Conservation (phyloP, 768 basidiomycete genomes). For the Leccinum uliginosum region DNA sequence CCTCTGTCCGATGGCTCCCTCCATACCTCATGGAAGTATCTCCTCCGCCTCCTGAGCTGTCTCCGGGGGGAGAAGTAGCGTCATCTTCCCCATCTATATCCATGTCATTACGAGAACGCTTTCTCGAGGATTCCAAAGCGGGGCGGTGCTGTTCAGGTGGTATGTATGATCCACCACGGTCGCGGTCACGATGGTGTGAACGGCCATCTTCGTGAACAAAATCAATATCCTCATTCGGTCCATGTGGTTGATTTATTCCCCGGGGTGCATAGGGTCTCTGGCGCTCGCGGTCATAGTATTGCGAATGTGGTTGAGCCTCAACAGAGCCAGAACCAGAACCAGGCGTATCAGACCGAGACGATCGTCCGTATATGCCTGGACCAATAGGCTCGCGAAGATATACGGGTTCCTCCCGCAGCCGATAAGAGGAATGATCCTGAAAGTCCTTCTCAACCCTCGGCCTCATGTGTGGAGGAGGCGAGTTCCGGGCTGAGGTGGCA, state of each 20-base stretch:
- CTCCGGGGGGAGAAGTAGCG: slow-evolving; percentile 31
- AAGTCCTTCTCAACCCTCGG: slow-evolving; percentile 33
- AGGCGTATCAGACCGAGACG: slow-evolving; percentile 56
- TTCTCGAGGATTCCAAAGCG: slow-evolving; percentile 45
- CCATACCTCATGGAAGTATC: slow-evolving; percentile 32
- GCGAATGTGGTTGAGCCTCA: slow-evolving; percentile 45
- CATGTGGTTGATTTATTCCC: slow-evolving; percentile 39
- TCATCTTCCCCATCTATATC: slow-evolving; percentile 56
- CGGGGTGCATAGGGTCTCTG: slow-evolving; percentile 49
- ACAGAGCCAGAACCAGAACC: slow-evolving; percentile 49
- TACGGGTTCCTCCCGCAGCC: slow-evolving; percentile 25
- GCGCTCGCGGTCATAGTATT: slow-evolving; percentile 49
- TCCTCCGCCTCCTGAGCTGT: slow-evolving; percentile 26
- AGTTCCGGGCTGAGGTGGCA: slow-evolving; percentile 33
- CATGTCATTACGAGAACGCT: slow-evolving; percentile 60
- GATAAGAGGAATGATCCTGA: slow-evolving; percentile 28
- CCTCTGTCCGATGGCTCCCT: slow-evolving; percentile 38
- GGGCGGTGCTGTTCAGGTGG: slow-evolving; percentile 36
- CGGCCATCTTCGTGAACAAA: slow-evolving; percentile 53
- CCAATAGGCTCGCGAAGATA: slow-evolving; percentile 32
- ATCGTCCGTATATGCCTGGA: slow-evolving; percentile 27
- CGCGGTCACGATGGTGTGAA: slow-evolving; percentile 34
- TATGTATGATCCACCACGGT: slow-evolving; percentile 35
- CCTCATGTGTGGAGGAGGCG: slow-evolving; percentile 38
- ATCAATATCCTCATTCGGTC: slow-evolving; percentile 43